These are phyloP conservation scores for Rubia peregrina DNA, from an alignment of 305 asterid species.

Conservation along the genomic window DNA sequence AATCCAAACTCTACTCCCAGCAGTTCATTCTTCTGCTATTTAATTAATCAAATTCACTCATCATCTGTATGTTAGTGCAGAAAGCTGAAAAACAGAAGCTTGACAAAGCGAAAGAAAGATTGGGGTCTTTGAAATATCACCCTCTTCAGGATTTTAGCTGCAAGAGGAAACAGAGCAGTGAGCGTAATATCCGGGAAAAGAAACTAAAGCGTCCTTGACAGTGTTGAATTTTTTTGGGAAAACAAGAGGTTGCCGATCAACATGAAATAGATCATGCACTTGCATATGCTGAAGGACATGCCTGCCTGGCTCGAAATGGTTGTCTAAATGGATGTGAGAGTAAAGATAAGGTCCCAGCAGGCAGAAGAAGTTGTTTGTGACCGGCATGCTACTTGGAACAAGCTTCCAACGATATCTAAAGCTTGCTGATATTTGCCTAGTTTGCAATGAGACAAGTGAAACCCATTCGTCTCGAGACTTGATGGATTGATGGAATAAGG, in stretches of 20 bases:
- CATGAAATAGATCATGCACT: background rate
- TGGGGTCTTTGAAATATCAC: constrained; percentile 67
- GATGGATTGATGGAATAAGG: background rate
- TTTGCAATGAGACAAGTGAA: background rate
- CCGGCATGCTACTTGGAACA: background rate
- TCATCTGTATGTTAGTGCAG: constrained; percentile 35
- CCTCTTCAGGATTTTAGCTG: constrained; percentile 44
- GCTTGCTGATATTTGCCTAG: background rate
- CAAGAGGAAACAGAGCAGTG: constrained; percentile 20
- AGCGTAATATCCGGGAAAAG: constrained; percentile 33
- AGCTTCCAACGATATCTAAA: too few relatives aligned
- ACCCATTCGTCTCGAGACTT: background rate
- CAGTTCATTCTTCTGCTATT: background rate
- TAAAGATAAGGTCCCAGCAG: background rate
- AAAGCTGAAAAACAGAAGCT: constrained; percentile 44
- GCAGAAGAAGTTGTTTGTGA: background rate
- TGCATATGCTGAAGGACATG: background rate
- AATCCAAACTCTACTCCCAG: background rate
- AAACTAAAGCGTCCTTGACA: constrained; percentile 34
- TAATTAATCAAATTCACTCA: background rate
- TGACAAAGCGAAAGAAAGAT: constrained; percentile 43
- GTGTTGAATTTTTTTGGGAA: constrained; percentile 14
- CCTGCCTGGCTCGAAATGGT: background rate
- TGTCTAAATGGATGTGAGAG: background rate
- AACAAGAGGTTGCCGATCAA: background rate